These are phyloP conservation scores for Ajuga chamaepitys DNA, from an alignment of 257 asterid species.

Conservation along the genomic window DNA sequence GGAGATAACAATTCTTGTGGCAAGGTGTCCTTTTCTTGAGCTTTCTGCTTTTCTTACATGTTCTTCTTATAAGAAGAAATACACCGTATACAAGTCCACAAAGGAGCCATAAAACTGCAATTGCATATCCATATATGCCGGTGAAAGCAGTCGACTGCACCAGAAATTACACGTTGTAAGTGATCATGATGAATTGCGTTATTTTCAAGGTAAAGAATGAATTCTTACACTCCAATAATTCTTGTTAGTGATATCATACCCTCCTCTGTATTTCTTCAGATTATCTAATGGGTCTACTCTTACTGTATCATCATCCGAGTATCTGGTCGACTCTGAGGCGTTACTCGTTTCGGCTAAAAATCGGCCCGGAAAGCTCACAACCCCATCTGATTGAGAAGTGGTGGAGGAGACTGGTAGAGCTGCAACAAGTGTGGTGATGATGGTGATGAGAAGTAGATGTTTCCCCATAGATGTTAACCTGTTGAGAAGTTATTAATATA, in stretches of 20 bases:
- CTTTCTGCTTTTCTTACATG: conserved; percentile 24
- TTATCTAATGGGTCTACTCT: conserved; percentile 62
- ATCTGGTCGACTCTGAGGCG: conserved; percentile 8
- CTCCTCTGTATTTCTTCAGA: conserved; percentile 76
- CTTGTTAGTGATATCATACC: conserved; percentile 62
- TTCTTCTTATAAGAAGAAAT: conserved; percentile 22
- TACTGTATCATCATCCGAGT: conserved; percentile 39
- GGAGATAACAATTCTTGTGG: conserved; percentile 27
- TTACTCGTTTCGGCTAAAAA: conserved; percentile 20
- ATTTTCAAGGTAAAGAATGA: neutral
- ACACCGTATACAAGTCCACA: conserved; percentile 60
- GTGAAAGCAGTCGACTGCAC: conserved; percentile 73
- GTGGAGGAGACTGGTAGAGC: conserved; percentile 13
- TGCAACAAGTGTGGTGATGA: conserved; percentile 17
- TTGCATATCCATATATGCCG: conserved; percentile 61
- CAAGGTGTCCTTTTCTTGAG: conserved; percentile 34
- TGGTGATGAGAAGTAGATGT: neutral
- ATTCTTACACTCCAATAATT: conserved; percentile 82
- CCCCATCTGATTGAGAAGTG: conserved; percentile 13
- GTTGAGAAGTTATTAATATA: neutral
- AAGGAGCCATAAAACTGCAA: conserved; percentile 53
- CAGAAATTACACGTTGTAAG: neutral
- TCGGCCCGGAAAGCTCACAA: conserved; percentile 28
- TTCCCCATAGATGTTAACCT: conserved; percentile 13
- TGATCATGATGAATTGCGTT: neutral